Evolutionary conservation across 805 yeast genomes (phyloP).

Genomic region (Saccharomycopsis amapae): DNA sequence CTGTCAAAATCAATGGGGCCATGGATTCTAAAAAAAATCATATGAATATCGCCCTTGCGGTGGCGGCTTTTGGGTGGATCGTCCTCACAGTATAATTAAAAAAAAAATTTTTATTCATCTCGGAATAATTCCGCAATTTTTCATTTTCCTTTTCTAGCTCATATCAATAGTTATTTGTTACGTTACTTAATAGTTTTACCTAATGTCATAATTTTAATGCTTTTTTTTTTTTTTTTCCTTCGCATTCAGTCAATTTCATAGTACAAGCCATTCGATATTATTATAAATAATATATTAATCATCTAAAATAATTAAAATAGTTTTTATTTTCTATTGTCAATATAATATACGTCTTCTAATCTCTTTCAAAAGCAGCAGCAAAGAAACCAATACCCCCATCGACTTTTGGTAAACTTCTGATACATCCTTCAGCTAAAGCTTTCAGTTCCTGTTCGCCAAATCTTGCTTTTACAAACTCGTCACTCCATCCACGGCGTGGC

Average conservation of each 20-base stretch:
- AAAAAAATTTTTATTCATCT: background rate
- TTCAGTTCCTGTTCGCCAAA: constrained; percentile 37
- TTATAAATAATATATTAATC: too few relatives aligned
- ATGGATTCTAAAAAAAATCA: background rate
- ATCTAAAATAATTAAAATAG: too few relatives aligned
- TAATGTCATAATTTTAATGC: too few relatives aligned
- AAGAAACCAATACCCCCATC: constrained; percentile 99
- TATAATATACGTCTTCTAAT: too few relatives aligned
- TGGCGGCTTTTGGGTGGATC: background rate
- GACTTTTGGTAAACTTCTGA: constrained; percentile 73
- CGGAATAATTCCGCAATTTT: too few relatives aligned
- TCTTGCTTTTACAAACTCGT: constrained; percentile 54
- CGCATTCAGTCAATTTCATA: too few relatives aligned
- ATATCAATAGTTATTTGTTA: constrained; percentile 4
- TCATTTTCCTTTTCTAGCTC: too few relatives aligned
- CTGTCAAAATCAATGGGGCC: constrained; percentile 1
- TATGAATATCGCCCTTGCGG: background rate
- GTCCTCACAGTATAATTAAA: background rate
- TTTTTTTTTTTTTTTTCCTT: too few relatives aligned
- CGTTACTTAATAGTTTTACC: background rate
- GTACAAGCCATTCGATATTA: too few relatives aligned
- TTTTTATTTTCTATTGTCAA: too few relatives aligned
- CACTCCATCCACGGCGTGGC: constrained; percentile 75
- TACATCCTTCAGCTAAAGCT: constrained; percentile 74
- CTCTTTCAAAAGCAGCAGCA: constrained; percentile 81